Percentiles rank a stretch among this genome's conserved stretches.
These are phyloP conservation scores for Dunaliella primolecta DNA, from an alignment of 139 green algal genomes.

Conservation along the genomic window DNA sequence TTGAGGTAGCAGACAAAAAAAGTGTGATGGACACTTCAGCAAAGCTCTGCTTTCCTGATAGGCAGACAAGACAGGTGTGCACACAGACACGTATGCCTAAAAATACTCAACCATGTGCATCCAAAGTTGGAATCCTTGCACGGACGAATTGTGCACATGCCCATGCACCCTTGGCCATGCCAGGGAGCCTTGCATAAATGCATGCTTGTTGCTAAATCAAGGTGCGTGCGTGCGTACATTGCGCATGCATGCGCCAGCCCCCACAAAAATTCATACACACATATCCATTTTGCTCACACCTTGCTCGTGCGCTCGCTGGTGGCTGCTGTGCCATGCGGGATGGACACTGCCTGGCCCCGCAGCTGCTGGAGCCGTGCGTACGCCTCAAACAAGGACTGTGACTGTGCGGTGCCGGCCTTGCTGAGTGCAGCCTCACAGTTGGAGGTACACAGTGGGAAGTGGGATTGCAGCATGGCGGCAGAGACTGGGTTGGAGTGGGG, in stretches of 20 bases:
- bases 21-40: too few relatives aligned
- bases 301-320: constrained; percentile 39
- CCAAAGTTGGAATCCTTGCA: too few relatives aligned
- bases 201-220: neutral
- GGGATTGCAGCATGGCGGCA: neutral
- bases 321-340: constrained; percentile 39
- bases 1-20: too few relatives aligned
- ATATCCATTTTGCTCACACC: too few relatives aligned
- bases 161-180: too few relatives aligned
- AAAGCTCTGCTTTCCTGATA: too few relatives aligned
- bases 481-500: neutral
- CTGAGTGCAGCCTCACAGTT: constrained; percentile 21
- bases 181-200: too few relatives aligned
- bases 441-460: constrained; percentile 8
- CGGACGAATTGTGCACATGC: too few relatives aligned
- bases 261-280: neutral
- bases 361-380: constrained; percentile 54
- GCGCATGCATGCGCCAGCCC: neutral
- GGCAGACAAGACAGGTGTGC: too few relatives aligned
- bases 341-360: constrained; percentile 25
- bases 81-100: too few relatives aligned
- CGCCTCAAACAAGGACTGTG: constrained; percentile 30
- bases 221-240: neutral
- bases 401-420: constrained; percentile 23
- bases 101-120: too few relatives aligned